These are phyloP conservation scores for Thalassiosira allenii DNA, from an alignment of 352 stramenopile genomes.

Conservation along the genomic window DNA sequence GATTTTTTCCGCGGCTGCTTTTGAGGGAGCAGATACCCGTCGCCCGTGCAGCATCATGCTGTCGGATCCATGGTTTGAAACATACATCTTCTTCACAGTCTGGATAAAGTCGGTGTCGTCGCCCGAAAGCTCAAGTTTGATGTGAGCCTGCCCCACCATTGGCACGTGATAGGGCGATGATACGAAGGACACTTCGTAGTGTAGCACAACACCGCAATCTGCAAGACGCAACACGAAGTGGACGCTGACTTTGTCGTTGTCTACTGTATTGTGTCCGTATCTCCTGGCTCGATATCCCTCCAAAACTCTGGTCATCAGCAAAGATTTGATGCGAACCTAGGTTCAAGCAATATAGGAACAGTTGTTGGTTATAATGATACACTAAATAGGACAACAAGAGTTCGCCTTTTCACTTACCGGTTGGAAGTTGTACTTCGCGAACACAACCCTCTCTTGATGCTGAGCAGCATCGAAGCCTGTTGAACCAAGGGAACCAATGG, in stretches of 20 bases:
- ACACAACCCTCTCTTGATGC: constrained; percentile 41
- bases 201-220: constrained; percentile 67
- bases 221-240: constrained; percentile 72
- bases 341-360: background rate
- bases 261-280: constrained; percentile 76
- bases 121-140: constrained; percentile 83
- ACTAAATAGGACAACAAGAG: no score
- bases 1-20: constrained; percentile 64
- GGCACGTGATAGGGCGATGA: constrained; percentile 66
- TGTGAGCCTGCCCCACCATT: constrained; percentile 78
- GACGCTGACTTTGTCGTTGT: constrained; percentile 81
- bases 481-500: background rate
- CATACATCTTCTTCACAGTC: constrained; percentile 78
- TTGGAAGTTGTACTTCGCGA: constrained; percentile 65
- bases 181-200: constrained; percentile 85
- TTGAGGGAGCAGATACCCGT: constrained; percentile 53
- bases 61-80: constrained; percentile 52
- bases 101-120: constrained; percentile 74
- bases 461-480: constrained; percentile 20
- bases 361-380: no score
- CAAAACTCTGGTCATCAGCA: constrained; percentile 79
- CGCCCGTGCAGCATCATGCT: constrained; percentile 34
- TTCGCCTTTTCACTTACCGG: constrained; percentile 61
- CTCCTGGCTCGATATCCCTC: constrained; percentile 78
- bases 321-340: constrained; percentile 67